Base-by-base conservation (phyloP, 2,329 filamentous ascomycete species). In the Colletotrichum somersetense region DNA sequence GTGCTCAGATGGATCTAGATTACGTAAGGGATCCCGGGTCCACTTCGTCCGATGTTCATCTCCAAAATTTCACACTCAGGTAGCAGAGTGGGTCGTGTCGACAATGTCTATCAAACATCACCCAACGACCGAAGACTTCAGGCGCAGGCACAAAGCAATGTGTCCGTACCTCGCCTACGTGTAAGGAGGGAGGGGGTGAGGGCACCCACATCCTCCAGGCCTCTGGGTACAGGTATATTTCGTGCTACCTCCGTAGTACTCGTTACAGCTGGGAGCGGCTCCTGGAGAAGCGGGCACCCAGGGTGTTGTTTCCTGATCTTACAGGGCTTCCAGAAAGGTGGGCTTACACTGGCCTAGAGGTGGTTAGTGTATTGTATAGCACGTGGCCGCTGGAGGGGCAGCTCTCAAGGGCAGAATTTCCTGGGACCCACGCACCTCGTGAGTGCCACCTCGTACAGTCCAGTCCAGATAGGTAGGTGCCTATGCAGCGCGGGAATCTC, bases 1-100 rank as follows among this genome's bases (percentile, higher is more conserved):
- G 35, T 35, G 35, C 48, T 56, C 63, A 53, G 63, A 62, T 71
- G 48, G 63, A 71, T 71, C 67, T 62, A 42, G 67, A 61, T 67
- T 67, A 67, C 42, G 12, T 67, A 71, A 71, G 56, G 38, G 16
- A 12, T 16, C 10, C 10, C 20, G 11, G n/a, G 12, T 26, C 55
- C 61, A 59, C 52, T 62, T 40, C 44, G 44, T 58, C 66, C 44
- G 62, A 52, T 69, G 57, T 69, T 56, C 35, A 35, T 69, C 66
- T 69, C 53, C 53, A n/a, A 23, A 26, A 55, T 18, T 52, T 40
- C 42, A 18, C 30, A 33, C 61, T 42, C 61, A 44, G 12, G 40
- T 42, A 50, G 30, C 26, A 12, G 53, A 35, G 26, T 56, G 33
- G 53, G 53, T 56, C 18, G 5, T 56, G 35, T 33, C 20, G 20